Evolutionary conservation across 768 basidiomycete species (phyloP).

Genomic region (Kwoniella botswanensis): DNA sequence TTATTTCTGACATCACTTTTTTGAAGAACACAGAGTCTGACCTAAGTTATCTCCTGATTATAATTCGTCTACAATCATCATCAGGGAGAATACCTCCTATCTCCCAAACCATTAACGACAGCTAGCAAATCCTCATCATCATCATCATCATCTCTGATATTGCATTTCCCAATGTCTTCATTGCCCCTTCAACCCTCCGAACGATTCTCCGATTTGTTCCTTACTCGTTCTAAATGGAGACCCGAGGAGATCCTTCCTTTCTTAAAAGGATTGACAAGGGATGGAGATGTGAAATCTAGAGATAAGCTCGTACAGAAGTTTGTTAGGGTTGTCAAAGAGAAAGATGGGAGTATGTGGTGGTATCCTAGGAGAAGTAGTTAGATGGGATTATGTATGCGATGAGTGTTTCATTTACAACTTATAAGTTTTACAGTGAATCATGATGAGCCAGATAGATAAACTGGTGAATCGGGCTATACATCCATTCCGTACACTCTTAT

Average conservation of each 20-base stretch:
- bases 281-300: slow-evolving; percentile 78
- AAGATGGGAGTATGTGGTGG: slow-evolving; percentile 70
- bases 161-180: slow-evolving; percentile 74
- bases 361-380: slow-evolving; percentile 48
- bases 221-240: slow-evolving; percentile 62
- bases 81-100: slow-evolving; percentile 77
- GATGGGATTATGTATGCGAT: neutral
- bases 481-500: too few species aligned
- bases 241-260: slow-evolving; percentile 81
- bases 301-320: slow-evolving; percentile 88
- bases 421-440: too few species aligned
- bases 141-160: slow-evolving; percentile 59
- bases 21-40: too few species aligned
- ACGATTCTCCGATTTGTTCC: slow-evolving; percentile 87
- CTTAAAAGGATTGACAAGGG: slow-evolving; percentile 71
- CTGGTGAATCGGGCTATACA: too few species aligned
- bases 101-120: slow-evolving; percentile 58
- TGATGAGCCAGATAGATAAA: too few species aligned
- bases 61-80: neutral
- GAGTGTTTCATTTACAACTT: neutral
- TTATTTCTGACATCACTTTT: neutral
- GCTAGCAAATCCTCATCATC: slow-evolving; percentile 54
- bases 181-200: slow-evolving; percentile 78
- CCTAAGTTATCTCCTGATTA: too few species aligned
- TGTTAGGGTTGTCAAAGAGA: slow-evolving; percentile 75